Evolutionary conservation across 1,139 yeast species (phyloP).

Genomic region (Chernovozyma aurita): DNA sequence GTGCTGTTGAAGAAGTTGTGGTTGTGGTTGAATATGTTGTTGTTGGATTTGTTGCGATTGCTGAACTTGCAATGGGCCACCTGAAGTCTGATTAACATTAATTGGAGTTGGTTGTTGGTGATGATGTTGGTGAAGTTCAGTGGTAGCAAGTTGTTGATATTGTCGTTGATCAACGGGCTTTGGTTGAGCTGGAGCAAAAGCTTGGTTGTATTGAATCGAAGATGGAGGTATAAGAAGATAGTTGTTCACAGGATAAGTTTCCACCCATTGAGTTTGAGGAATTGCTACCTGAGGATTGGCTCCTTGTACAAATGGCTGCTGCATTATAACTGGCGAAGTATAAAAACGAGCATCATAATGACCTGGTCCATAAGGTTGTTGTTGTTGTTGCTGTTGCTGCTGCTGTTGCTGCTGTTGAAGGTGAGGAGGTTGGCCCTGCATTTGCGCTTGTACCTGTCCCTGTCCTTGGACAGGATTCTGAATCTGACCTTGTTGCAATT

Average conservation of each 20-base stretch:
- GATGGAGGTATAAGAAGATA: constrained; percentile 9
- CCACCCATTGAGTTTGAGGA: constrained; percentile 7
- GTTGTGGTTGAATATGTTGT: not conserved
- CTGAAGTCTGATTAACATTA: constrained; percentile 1
- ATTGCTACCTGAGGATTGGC: constrained; percentile 1
- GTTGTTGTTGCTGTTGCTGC: constrained; percentile 2
- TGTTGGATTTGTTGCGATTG: constrained; percentile 53
- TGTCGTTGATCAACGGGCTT: constrained; percentile 4
- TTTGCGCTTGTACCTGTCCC: not conserved
- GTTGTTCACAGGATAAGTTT: constrained; percentile 10
- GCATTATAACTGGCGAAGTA: constrained; percentile 6
- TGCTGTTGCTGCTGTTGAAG: constrained; percentile 6
- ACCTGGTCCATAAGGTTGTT: not conserved
- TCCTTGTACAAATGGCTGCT: constrained; percentile 5
- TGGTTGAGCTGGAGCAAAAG: constrained; percentile 1
- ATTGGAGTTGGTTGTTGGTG: constrained; percentile 1
- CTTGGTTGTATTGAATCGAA: constrained; percentile 5
- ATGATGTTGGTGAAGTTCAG: constrained; percentile 3
- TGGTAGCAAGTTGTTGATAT: constrained; percentile 2
- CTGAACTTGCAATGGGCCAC: constrained; percentile 48
- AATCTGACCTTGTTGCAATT: not conserved
- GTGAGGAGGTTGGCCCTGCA: not conserved
- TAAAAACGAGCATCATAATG: constrained; percentile 7
- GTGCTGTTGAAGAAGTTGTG: not conserved
- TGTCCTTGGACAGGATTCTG: not conserved